phyloP scores from a whole-genome alignment of 2,329 filamentous ascomycete genomes.

The Alternaria novae-zelandiae region DNA sequence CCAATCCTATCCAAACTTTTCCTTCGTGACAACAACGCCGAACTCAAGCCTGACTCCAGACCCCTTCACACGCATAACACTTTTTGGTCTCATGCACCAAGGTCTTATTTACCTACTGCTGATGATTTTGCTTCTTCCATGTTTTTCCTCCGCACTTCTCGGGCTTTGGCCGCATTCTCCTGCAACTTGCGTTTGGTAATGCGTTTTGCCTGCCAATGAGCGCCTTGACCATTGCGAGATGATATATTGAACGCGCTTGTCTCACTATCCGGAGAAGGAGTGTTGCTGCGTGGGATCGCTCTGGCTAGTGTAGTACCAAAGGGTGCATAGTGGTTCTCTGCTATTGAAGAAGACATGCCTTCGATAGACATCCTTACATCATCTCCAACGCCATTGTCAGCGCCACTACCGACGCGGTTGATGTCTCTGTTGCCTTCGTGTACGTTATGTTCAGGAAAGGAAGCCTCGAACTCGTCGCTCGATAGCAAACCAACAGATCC shows the following conservation, averaged over 20 bases:
- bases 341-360: background rate
- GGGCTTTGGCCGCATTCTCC: background rate
- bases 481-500: background rate
- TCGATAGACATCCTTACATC: background rate
- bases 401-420: fast-evolving
- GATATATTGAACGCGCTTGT: fast-evolving
- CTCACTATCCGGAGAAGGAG: fast-evolving
- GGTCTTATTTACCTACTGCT: too few relatives aligned
- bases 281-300: fast-evolving
- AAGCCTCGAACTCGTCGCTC: background rate
- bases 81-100: too few relatives aligned
- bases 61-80: too few relatives aligned
- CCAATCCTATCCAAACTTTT: too few relatives aligned
- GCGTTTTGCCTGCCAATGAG: background rate
- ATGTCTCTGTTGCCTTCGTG: fast-evolving
- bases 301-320: too few relatives aligned
- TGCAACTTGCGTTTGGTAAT: background rate
- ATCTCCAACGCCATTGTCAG: too few relatives aligned
- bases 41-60: too few relatives aligned
- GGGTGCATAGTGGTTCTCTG: background rate
- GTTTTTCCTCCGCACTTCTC: fast-evolving
- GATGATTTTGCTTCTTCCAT: too few relatives aligned
- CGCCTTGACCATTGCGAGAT: background rate
- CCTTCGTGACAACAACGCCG: too few relatives aligned
- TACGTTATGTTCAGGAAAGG: fast-evolving